A percentile compares a stretch with the other conserved stretches of the same genome.
phyloP scores from a whole-genome alignment of 1,139 yeast genomes.

The Pichia sp. region DNA sequence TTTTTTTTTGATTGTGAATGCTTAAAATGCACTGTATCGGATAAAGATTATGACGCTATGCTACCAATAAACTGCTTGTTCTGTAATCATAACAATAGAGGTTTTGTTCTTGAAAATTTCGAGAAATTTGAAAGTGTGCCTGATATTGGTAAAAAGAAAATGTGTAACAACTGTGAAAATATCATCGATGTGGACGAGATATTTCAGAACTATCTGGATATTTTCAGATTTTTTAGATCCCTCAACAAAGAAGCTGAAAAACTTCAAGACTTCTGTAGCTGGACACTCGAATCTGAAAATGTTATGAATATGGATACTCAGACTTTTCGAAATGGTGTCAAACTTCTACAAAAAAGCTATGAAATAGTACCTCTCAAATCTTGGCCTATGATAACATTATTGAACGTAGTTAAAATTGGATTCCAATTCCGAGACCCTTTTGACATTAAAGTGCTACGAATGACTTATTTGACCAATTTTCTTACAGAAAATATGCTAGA shows the following conservation, averaged over 20 bases:
- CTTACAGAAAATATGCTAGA: constrained; percentile 3
- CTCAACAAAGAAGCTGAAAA: constrained; percentile 1
- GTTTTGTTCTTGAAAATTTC: constrained; percentile 14
- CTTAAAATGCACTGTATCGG: constrained; percentile 24
- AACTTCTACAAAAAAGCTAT: neutral
- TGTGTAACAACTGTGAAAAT: constrained; percentile 10
- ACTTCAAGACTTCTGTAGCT: constrained; percentile 6
- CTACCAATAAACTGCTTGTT: constrained; percentile 20
- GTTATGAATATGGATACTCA: neutral
- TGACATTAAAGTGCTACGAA: constrained; percentile 1
- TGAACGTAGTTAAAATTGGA: constrained; percentile 1
- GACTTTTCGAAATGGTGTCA: neutral
- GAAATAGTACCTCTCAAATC: constrained; percentile 11
- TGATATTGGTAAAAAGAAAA: neutral
- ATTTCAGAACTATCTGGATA: constrained; percentile 1
- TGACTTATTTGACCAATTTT: constrained; percentile 8
- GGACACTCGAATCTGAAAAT: neutral
- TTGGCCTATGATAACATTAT: constrained; percentile 15
- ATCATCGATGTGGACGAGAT: constrained; percentile 2
- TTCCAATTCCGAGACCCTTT: neutral
- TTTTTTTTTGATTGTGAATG: constrained; percentile 39
- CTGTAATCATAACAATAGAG: constrained; percentile 14
- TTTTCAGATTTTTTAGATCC: constrained; percentile 4
- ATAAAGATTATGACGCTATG: constrained; percentile 20
- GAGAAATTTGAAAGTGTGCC: neutral